Conservation (phyloP, 768 basidiomycete genomes). For the Aureoboletus auriporus region DNA sequence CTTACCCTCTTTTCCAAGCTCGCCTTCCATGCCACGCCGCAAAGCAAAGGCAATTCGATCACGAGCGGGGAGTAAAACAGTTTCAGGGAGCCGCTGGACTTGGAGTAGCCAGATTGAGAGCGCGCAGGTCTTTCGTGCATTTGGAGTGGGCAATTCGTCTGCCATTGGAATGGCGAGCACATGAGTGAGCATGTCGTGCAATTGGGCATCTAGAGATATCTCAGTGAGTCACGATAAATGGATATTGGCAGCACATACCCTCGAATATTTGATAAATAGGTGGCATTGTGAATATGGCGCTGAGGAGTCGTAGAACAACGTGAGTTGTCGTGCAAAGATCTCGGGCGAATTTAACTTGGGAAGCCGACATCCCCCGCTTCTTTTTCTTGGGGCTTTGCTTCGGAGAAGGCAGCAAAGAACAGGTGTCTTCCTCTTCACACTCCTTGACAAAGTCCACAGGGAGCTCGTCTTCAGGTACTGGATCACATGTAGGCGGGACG, state of each 20-base stretch:
- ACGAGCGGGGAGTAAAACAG: slow-evolving; percentile 56
- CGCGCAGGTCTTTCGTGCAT: slow-evolving; percentile 82
- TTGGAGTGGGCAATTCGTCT: slow-evolving; percentile 68
- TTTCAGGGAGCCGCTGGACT: slow-evolving; percentile 60
- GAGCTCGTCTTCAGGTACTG: slow-evolving; percentile 18
- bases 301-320: slow-evolving; percentile 63
- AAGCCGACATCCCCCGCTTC: slow-evolving; percentile 69
- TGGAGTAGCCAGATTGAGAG: slow-evolving; percentile 74
- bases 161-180: slow-evolving; percentile 73
- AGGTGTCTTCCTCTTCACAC: slow-evolving; percentile 23
- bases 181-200: slow-evolving; percentile 55
- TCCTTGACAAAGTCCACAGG: slow-evolving; percentile 23
- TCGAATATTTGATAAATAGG: slow-evolving; percentile 58
- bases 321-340: slow-evolving; percentile 75
- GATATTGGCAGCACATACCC: slow-evolving; percentile 38
- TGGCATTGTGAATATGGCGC: slow-evolving; percentile 55
- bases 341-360: slow-evolving; percentile 74
- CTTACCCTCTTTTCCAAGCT: slow-evolving; percentile 86
- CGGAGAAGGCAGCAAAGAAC: slow-evolving; percentile 58
- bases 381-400: slow-evolving; percentile 53
- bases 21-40: slow-evolving; percentile 74
- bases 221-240: slow-evolving; percentile 4
- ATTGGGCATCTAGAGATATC: slow-evolving; percentile 46
- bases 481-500: slow-evolving; percentile 45
- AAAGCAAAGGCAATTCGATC: slow-evolving; percentile 69